These are phyloP conservation scores for Chlamydomonas sphaeroides DNA, from an alignment of 139 green algal species.

Conservation along the genomic window DNA sequence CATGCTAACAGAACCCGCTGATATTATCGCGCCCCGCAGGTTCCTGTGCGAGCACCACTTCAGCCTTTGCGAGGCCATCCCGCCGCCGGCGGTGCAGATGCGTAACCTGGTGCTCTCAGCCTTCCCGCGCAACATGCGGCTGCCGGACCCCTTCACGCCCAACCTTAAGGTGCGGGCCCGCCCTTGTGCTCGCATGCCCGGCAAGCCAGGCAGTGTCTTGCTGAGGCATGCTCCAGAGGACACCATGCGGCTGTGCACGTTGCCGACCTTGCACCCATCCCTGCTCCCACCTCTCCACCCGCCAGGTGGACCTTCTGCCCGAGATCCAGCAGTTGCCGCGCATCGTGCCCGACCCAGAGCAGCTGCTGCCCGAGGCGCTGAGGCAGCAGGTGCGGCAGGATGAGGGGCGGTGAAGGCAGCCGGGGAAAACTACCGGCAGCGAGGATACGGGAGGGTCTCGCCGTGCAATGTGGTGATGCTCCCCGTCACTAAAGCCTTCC, in stretches of 20 bases:
- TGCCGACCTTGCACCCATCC: too few species aligned
- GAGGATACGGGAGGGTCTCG: too few species aligned
- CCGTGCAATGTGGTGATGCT: too few species aligned
- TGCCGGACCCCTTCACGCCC: conserved; percentile 98
- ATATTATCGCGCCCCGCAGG: not conserved
- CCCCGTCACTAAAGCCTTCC: too few species aligned
- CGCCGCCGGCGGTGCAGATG: conserved; percentile 95
- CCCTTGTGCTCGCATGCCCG: too few species aligned
- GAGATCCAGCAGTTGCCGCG: conserved; percentile 89
- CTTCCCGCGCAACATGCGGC: conserved; percentile 96
- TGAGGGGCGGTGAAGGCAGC: too few species aligned
- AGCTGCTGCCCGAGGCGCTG: conserved; percentile 73
- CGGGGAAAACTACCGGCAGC: too few species aligned
- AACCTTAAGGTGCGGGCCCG: conserved; percentile 88
- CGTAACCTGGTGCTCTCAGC: conserved; percentile 97
- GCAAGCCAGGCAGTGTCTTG: too few species aligned
- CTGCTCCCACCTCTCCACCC: not conserved
- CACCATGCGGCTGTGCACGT: not conserved
- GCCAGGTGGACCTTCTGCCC: conserved; percentile 88
- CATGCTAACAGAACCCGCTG: too few species aligned
- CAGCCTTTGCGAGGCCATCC: conserved; percentile 93
- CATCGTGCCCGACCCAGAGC: conserved; percentile 72
- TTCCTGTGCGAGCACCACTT: conserved; percentile 99
- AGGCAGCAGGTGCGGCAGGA: too few species aligned
- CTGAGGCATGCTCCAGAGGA: not conserved